These are phyloP conservation scores for Diaporthe sp. DNA, from an alignment of 2,329 filamentous ascomycete species.

Conservation along the genomic window DNA sequence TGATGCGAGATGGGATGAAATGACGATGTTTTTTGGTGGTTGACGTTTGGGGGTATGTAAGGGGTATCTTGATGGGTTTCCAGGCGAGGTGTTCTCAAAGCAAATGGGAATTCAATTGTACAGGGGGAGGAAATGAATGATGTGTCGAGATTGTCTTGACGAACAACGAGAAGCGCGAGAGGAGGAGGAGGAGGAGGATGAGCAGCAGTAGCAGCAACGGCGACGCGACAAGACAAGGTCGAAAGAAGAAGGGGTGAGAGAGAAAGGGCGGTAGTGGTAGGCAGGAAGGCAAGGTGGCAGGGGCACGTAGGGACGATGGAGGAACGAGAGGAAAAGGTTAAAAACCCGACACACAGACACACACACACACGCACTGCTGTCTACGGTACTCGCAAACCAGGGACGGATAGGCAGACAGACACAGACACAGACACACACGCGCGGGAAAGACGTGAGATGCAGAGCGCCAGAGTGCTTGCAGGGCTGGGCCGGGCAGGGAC, in stretches of 20 bases:
- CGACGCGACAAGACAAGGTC: constrained; percentile 23
- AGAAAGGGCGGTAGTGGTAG: constrained; percentile 3
- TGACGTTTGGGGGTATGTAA: not conserved
- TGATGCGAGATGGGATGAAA: constrained; percentile 11
- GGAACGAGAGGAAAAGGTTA: constrained; percentile 32
- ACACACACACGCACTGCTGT: not conserved
- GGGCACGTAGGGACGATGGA: constrained; percentile 7
- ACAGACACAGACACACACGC: not conserved
- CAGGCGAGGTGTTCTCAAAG: not conserved
- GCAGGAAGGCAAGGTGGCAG: constrained; percentile 5
- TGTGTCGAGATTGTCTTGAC: constrained; percentile 6
- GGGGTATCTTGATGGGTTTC: constrained; percentile 19
- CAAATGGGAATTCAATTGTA: constrained; percentile 29
- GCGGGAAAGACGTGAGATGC: constrained; percentile 9
- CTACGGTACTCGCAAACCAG: not conserved
- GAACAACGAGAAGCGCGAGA: not conserved
- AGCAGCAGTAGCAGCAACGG: constrained; percentile 2
- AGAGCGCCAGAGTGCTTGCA: constrained; percentile 20
- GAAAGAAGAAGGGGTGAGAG: constrained; percentile 21
- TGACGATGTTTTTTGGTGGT: constrained; percentile 11
- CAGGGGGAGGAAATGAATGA: constrained; percentile 23
- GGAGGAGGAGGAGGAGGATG: not conserved
- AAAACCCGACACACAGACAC: constrained; percentile 18
- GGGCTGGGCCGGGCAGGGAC: constrained; percentile 17
- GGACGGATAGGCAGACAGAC: not conserved